Conservation (phyloP, 1,284 basidiomycete genomes). For the Malassezia japonica region DNA sequence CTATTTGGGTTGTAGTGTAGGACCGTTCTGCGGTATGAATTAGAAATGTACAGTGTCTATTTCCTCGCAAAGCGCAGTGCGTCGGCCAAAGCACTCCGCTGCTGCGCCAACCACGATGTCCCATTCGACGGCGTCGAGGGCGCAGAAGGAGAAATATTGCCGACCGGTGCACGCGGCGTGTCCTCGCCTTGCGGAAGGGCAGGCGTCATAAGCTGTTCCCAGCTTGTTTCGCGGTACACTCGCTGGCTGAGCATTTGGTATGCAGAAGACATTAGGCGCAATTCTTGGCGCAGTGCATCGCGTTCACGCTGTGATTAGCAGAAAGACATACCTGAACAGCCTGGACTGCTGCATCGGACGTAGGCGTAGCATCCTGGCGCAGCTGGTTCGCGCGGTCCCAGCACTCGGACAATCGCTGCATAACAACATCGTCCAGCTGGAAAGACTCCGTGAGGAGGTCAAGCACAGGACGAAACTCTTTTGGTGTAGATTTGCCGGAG, state of each 20-base stretch:
- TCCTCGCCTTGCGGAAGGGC: too few relatives aligned
- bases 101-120: conserved; percentile 14
- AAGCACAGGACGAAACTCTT: conserved; percentile 1
- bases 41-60: not conserved
- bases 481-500: not conserved
- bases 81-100: conserved; percentile 5
- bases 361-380: not conserved
- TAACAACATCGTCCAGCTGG: conserved; percentile 5
- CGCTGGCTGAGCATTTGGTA: conserved; percentile 10
- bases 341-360: not conserved
- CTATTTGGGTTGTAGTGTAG: too few relatives aligned
- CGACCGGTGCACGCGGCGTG: not conserved
- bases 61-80: conserved; percentile 6
- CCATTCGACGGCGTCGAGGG: not conserved
- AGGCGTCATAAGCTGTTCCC: not conserved
- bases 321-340: too few relatives aligned
- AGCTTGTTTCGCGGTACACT: conserved; percentile 5
- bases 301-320: conserved; percentile 8
- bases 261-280: conserved; percentile 14
- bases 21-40: too few relatives aligned
- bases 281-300: conserved; percentile 11
- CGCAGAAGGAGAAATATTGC: not conserved
- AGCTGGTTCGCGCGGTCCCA: not conserved
- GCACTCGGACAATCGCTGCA: conserved; percentile 1
- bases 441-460: conserved; percentile 10